A percentile compares a stretch with the other conserved stretches of the same genome.
Conservation (phyloP, 768 basidiomycete species). For the Sutorius australiensis region DNA sequence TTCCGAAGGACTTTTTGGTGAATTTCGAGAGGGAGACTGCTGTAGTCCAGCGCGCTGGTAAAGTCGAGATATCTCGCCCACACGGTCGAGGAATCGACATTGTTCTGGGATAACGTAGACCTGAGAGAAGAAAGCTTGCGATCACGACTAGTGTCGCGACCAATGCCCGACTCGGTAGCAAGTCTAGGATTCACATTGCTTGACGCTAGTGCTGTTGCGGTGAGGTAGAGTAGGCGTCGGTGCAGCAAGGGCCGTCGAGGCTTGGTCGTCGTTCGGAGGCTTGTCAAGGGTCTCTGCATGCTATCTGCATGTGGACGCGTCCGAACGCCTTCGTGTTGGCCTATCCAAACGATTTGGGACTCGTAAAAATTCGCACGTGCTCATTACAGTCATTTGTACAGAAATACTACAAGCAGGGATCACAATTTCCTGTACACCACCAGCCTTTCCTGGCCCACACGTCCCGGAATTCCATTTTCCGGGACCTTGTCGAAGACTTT, state of each 20-base stretch:
- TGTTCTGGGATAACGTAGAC: conserved; percentile 29
- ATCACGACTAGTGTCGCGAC: conserved; percentile 13
- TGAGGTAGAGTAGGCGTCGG: conserved; percentile 4
- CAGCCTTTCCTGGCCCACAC: conserved; percentile 48
- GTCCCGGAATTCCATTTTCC: conserved; percentile 36
- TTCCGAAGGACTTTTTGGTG: conserved; percentile 69
- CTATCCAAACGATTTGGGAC: background rate
- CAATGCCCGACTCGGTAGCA: conserved; percentile 1
- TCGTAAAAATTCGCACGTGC: conserved; percentile 15
- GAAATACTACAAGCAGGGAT: background rate
- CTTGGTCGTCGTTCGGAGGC: conserved; percentile 13
- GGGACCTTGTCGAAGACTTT: conserved; percentile 48
- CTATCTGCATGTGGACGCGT: conserved; percentile 12
- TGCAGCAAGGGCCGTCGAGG: conserved; percentile 6
- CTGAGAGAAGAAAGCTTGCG: conserved; percentile 29
- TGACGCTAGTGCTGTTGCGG: conserved; percentile 8
- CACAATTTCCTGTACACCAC: conserved; percentile 34
- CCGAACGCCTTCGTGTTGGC: background rate
- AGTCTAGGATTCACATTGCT: conserved; percentile 2
- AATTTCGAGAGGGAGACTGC: conserved; percentile 54
- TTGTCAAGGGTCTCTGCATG: conserved; percentile 25
- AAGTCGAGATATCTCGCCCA: conserved; percentile 66
- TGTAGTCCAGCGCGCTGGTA: conserved; percentile 44
- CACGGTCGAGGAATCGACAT: conserved; percentile 44
- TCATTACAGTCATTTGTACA: background rate